These are phyloP conservation scores for Aleurites moluccanus DNA, from an alignment of 441 rosid species.

Conservation along the genomic window DNA sequence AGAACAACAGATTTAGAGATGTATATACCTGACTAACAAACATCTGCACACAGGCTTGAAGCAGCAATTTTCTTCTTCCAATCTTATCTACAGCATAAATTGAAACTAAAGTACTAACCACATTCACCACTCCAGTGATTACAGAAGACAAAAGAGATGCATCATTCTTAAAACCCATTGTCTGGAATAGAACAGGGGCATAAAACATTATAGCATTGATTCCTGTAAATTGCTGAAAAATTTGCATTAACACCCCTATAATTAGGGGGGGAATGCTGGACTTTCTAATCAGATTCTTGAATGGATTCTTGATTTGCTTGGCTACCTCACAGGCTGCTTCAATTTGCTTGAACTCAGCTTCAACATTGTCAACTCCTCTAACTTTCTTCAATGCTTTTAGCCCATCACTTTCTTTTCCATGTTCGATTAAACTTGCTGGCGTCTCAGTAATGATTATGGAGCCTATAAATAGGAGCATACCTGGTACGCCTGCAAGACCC, in stretches of 20 bases:
- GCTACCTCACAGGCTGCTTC: conserved; percentile 36
- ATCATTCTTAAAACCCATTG: conserved; percentile 19
- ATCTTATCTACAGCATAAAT: conserved; percentile 9
- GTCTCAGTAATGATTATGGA: conserved; percentile 42
- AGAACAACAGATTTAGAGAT: background rate
- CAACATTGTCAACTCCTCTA: conserved; percentile 44
- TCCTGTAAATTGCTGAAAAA: conserved; percentile 20
- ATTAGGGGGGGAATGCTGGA: background rate
- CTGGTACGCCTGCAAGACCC: conserved; percentile 42
- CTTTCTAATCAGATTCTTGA: conserved; percentile 5
- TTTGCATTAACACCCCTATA: conserved; percentile 1
- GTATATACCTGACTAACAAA: background rate
- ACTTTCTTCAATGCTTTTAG: conserved; percentile 30
- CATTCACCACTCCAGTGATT: conserved; percentile 4
- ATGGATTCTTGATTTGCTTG: conserved; percentile 36
- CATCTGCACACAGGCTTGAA: conserved; percentile 3
- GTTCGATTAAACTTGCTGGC: conserved; percentile 47
- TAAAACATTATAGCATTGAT: conserved; percentile 23
- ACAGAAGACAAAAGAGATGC: conserved; percentile 12
- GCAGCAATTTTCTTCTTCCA: conserved; percentile 12
- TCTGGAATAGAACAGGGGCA: conserved; percentile 18
- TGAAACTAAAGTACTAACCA: conserved; percentile 6
- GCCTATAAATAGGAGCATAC: conserved; percentile 32
- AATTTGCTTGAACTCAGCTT: conserved; percentile 35
- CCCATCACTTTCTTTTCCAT: conserved; percentile 27